A percentile compares a stretch with the other conserved stretches of the same genome.
These are phyloP conservation scores for Aspergillus pseudonomiae DNA, from an alignment of 2,329 filamentous ascomycete species.

Conservation along the genomic window DNA sequence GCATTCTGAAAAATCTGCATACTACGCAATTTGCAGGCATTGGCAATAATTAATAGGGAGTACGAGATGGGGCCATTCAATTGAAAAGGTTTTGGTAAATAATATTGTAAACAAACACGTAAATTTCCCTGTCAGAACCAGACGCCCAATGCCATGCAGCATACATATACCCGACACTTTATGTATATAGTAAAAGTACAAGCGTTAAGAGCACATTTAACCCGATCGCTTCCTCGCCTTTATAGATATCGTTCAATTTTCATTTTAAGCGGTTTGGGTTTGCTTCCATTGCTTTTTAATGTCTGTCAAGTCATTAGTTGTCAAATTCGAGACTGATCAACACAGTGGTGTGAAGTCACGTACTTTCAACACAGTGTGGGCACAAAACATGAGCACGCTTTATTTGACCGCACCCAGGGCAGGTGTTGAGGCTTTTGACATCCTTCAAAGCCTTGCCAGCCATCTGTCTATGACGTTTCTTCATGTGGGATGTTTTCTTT, in stretches of 20 bases:
- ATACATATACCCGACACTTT: conserved; percentile 33
- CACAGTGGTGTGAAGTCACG: conserved; percentile 34
- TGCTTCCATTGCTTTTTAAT: conserved; percentile 52
- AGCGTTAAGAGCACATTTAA: conserved; percentile 8
- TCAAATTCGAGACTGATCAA: conserved; percentile 4
- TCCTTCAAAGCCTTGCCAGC: conserved; percentile 95
- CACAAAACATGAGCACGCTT: conserved; percentile 92
- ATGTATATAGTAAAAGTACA: conserved; percentile 30
- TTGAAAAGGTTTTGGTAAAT: neutral
- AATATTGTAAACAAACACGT: conserved; percentile 16
- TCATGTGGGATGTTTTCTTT: conserved; percentile 97
- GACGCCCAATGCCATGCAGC: conserved; percentile 44
- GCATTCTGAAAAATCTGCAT: neutral
- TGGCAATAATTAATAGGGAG: neutral
- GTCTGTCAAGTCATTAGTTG: conserved; percentile 30
- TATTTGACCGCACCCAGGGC: conserved; percentile 81
- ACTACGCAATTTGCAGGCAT: neutral
- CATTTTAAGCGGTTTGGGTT: conserved; percentile 32
- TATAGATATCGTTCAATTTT: conserved; percentile 8
- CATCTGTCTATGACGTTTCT: conserved; percentile 90
- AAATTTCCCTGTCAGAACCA: conserved; percentile 30
- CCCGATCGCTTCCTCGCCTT: conserved; percentile 6
- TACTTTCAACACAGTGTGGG: conserved; percentile 82
- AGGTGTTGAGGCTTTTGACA: conserved; percentile 82
- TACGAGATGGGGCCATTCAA: neutral